These are phyloP conservation scores for Paraglomus occultum DNA, from an alignment of 192 early-diverging fungal species.

Conservation along the genomic window DNA sequence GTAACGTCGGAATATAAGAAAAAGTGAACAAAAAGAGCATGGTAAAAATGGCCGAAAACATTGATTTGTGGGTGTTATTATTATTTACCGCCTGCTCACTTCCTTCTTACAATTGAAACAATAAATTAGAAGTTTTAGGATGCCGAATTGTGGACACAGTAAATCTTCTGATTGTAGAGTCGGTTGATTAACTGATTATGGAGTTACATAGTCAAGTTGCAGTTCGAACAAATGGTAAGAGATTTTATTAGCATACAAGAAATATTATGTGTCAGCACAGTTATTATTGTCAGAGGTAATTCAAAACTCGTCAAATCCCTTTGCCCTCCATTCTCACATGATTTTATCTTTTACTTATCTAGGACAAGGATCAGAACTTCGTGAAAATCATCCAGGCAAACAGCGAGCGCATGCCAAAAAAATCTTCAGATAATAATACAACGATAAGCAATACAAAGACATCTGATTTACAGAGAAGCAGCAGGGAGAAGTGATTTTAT, in stretches of 20 bases:
- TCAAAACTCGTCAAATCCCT: no score
- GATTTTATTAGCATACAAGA: background rate
- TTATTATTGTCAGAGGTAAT: background rate
- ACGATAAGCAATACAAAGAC: conserved; percentile 1
- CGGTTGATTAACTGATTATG: conserved; percentile 33
- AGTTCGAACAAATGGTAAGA: conserved; percentile 43
- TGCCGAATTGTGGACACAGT: no score
- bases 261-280: background rate
- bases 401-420: conserved; percentile 50
- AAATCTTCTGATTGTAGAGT: conserved; percentile 35
- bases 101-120: no score
- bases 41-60: no score
- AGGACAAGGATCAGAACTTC: conserved; percentile 44
- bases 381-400: conserved; percentile 50
- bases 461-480: conserved; percentile 37
- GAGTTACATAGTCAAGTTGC: conserved; percentile 41
- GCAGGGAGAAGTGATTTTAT: conserved; percentile 23
- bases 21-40: no score
- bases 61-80: no score
- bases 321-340: no score
- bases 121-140: no score
- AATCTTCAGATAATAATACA: conserved; percentile 6
- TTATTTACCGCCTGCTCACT: no score
- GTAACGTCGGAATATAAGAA: no score
- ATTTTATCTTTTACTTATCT: background rate